phyloP scores from a whole-genome alignment of 257 asterid species.

The Rubia yunnanensis region DNA sequence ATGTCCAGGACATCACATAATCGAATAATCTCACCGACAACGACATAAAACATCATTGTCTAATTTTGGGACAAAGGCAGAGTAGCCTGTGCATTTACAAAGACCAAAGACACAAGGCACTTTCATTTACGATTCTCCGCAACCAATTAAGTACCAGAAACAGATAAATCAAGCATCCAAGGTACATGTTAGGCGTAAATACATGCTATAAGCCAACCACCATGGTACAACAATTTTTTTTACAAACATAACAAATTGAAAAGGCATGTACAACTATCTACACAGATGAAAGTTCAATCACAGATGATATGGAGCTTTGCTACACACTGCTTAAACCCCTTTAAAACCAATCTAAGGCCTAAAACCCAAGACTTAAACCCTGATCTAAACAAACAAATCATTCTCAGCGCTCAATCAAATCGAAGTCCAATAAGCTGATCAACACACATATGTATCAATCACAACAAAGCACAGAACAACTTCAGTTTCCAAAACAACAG shows the following conservation, averaged over 20 bases:
- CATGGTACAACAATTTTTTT: background rate
- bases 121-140: background rate
- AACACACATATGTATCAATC: constrained; percentile 15
- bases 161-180: background rate
- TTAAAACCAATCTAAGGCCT: background rate
- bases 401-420: background rate
- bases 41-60: too few relatives aligned
- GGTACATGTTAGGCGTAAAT: background rate
- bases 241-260: background rate
- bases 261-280: background rate
- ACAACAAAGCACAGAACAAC: constrained; percentile 1
- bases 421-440: constrained; percentile 18
- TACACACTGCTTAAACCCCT: background rate
- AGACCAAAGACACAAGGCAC: too few relatives aligned
- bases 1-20: background rate
- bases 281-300: background rate
- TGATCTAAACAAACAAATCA: background rate
- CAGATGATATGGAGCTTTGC: background rate
- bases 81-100: background rate
- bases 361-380: background rate
- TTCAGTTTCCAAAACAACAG: background rate
- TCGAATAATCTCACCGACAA: too few relatives aligned
- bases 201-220: background rate
- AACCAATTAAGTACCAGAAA: background rate
- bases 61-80: background rate